Base-by-base conservation (phyloP, 2,329 filamentous ascomycete genomes). In the Bisporella sp. region DNA sequence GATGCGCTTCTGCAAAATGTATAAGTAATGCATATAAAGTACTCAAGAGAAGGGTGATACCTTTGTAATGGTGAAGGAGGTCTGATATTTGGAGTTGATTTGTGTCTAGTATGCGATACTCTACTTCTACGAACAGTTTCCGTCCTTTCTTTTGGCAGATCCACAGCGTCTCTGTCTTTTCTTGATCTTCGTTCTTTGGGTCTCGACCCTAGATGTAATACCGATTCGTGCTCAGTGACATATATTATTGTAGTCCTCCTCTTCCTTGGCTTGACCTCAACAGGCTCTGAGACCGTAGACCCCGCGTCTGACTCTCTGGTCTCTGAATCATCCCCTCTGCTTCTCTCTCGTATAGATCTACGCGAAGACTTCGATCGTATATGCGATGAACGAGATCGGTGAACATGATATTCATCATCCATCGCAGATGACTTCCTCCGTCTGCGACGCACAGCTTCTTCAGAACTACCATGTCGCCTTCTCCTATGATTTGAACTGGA, bases 161-260 rank as follows among this genome's bases (percentile, higher is more conserved):
- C 54, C 21, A 46, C 35, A n/a, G 40, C n/a, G 11, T 54, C 49
- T 42, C 48, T 55, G 5, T 53, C 49, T 37, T 41, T 46, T 39
- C 47, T 55, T 28, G 43, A 48, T 45, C 46, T 39, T 33, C 53
- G 49, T 46, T 56, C 57, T 50, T 48, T 56, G 37, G 21, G 21
- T 21, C 21, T 21, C 3, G 21, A 47, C 47, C 45, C 53, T 58
- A 33, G 45, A 28, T 8, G 46, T 32, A 31, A 51, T 46, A 55
- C n/a, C 50, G 32, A 21, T 21, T 59, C 57, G 13, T 59, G 59
- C 44, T 50, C 51, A 3, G 55, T 52, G 29, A 61, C 48, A 45
- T 60, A 61, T 45, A 60, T 47, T n/a, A 59, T 53, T 49, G 56
- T 61, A 12, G 58, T 52, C 54, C 59, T 62, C 39, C 46, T 56